Percentiles rank a stretch among this genome's conserved stretches.
Conservation (phyloP, 2,329 filamentous ascomycete species). For the Hypoxylon sp. region DNA sequence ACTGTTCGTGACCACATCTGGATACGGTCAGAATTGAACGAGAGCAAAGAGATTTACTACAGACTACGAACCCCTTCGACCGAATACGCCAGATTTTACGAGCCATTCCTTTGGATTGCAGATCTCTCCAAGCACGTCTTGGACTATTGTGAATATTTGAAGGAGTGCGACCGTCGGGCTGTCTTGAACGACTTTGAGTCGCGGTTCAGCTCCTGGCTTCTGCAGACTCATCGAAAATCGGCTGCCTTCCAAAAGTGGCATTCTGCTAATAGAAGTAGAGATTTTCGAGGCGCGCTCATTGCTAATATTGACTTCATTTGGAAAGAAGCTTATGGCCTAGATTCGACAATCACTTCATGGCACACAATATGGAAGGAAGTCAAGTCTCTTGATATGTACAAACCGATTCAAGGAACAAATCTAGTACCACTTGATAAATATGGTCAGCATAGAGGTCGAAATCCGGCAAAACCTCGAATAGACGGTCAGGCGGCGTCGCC, state of each 20-base stretch:
- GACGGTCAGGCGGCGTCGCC: constrained; percentile 38
- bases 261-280: constrained; percentile 58
- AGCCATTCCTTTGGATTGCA: constrained; percentile 77
- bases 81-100: constrained; percentile 73
- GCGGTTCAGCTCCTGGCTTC: constrained; percentile 70
- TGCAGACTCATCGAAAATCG: constrained; percentile 57
- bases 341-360: constrained; percentile 43
- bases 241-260: constrained; percentile 67
- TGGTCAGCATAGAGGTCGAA: background rate
- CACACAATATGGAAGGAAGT: constrained; percentile 69
- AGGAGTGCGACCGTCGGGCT: constrained; percentile 54
- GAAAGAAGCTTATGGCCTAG: constrained; percentile 70
- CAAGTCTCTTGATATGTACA: constrained; percentile 54
- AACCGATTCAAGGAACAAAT: constrained; percentile 40
- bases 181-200: constrained; percentile 67
- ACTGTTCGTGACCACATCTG: constrained; percentile 69
- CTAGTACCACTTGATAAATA: constrained; percentile 40
- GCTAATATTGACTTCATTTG: constrained; percentile 73
- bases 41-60: constrained; percentile 70
- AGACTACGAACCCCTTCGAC: constrained; percentile 65
- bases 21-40: constrained; percentile 68
- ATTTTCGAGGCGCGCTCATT: constrained; percentile 73
- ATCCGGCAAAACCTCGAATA: background rate
- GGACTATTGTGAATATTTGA: constrained; percentile 68
- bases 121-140: constrained; percentile 78